A percentile compares a stretch with the other conserved stretches of the same genome.
These are phyloP conservation scores for Verticillium klebahnii DNA, from an alignment of 2,329 filamentous ascomycete genomes.

Conservation along the genomic window DNA sequence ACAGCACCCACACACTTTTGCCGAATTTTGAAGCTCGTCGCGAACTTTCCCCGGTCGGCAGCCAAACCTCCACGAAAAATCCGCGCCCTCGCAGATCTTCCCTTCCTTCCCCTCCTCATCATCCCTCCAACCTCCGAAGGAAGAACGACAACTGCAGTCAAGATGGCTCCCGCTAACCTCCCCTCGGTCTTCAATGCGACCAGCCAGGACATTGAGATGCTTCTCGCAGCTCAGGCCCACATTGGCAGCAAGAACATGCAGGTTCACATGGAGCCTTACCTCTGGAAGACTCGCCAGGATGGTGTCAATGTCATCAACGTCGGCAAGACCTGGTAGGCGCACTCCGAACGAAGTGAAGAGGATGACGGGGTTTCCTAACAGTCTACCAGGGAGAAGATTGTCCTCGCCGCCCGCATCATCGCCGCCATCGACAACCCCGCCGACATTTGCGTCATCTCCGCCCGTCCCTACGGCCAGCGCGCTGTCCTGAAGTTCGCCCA, in stretches of 20 bases:
- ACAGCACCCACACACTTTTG: conserved; percentile 7
- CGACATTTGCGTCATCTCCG: conserved; percentile 98
- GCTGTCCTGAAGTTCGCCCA: conserved; percentile 99
- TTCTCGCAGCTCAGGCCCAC: conserved; percentile 94
- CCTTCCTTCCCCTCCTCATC: conserved; percentile 20
- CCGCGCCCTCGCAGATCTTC: conserved; percentile 16
- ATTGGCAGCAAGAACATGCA: conserved; percentile 99
- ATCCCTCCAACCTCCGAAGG: conserved; percentile 24
- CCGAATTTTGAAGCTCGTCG: conserved; percentile 4
- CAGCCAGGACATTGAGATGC: conserved; percentile 98
- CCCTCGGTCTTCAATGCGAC: conserved; percentile 96
- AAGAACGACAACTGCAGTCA: conserved; percentile 47
- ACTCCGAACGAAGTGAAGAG: conserved; percentile 1
- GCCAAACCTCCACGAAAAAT: not conserved
- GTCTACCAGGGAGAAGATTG: conserved; percentile 89
- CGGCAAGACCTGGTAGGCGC: conserved; percentile 95
- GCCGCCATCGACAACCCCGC: conserved; percentile 98
- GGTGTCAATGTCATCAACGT: conserved; percentile 99
- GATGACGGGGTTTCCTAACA: conserved; percentile 15
- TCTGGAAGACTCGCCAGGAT: conserved; percentile 99
- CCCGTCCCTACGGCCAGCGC: conserved; percentile 98
- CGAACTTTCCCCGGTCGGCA: conserved; percentile 6
- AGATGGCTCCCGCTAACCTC: conserved; percentile 93
- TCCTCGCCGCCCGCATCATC: conserved; percentile 97
- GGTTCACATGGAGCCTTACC: conserved; percentile 99